phyloP scores from a whole-genome alignment of 1,284 basidiomycete species.

The Cutaneotrichosporon spelunceum region DNA sequence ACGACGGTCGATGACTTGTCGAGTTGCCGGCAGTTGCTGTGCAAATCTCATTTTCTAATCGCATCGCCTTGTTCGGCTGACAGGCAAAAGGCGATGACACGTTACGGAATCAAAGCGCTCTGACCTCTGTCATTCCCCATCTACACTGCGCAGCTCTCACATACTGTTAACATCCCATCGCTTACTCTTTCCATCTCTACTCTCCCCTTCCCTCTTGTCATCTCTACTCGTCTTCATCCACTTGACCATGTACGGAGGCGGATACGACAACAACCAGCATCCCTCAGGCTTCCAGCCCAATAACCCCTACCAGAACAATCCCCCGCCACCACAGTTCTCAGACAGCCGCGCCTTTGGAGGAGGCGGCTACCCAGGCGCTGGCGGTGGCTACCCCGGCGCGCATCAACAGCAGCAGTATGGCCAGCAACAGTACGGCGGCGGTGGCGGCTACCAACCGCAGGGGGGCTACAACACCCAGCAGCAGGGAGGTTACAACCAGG shows the following conservation, averaged over 20 bases:
- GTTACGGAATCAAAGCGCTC: too few species aligned
- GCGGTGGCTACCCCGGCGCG: conserved; percentile 3
- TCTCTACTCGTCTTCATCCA: background rate
- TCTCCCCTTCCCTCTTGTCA: too few species aligned
- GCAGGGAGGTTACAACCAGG: conserved; percentile 4
- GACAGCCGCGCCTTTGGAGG: background rate
- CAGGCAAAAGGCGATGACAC: too few species aligned
- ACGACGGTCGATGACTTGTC: too few species aligned
- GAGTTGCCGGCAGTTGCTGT: too few species aligned
- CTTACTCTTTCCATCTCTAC: background rate
- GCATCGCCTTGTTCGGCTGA: too few species aligned
- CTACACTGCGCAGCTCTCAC: background rate
- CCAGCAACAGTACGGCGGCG: conserved; percentile 1
- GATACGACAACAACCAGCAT: conserved; percentile 1
- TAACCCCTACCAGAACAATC: conserved; percentile 1
- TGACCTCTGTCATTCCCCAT: too few species aligned
- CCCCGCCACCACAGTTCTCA: conserved; percentile 7
- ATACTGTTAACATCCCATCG: background rate
- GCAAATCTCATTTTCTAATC: too few species aligned
- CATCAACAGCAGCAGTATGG: conserved; percentile 1
- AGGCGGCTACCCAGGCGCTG: background rate
- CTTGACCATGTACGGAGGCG: conserved; percentile 6
- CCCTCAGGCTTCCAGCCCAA: conserved; percentile 3
- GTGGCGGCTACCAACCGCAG: conserved; percentile 4
- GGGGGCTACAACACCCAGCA: conserved; percentile 3